Conservation (phyloP, 768 basidiomycete species). For the Tulasnella sp. region DNA sequence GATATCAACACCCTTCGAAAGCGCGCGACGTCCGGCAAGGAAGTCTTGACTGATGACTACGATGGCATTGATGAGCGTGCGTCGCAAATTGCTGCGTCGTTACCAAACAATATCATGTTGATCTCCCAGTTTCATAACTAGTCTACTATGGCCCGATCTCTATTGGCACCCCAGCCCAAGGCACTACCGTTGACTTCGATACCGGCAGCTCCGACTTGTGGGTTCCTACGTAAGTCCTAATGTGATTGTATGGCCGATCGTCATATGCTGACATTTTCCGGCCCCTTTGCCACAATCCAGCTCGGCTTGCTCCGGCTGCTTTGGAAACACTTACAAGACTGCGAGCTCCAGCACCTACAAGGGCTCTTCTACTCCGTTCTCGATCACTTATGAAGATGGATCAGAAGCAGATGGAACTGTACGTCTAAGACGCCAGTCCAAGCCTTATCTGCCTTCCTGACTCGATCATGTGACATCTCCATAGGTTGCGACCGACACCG, state of each 20-base stretch:
- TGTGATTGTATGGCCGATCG: background rate
- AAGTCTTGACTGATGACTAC: background rate
- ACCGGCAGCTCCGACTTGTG: slow-evolving; percentile 10
- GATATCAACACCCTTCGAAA: background rate
- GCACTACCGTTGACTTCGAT: slow-evolving; percentile 17
- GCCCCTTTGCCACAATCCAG: background rate
- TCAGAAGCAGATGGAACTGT: background rate
- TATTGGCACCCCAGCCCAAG: slow-evolving; percentile 11
- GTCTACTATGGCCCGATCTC: slow-evolving; percentile 9
- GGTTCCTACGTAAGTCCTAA: slow-evolving; percentile 1
- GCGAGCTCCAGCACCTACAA: background rate
- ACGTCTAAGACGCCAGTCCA: background rate
- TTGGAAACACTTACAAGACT: background rate
- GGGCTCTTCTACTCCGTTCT: background rate
- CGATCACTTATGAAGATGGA: slow-evolving; percentile 1
- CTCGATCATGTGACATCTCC: background rate
- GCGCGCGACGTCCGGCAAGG: background rate
- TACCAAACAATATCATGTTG: background rate
- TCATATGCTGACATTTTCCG: background rate
- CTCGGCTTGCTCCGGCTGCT: slow-evolving; percentile 8
- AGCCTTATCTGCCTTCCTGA: background rate
- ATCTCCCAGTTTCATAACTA: background rate
- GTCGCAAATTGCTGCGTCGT: background rate
- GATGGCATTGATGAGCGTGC: slow-evolving; percentile 4
- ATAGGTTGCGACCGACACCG: slow-evolving; percentile 30